A percentile compares a stretch with the other conserved stretches of the same genome.
These are phyloP conservation scores for Leucosporidium creatinivorum DNA, from an alignment of 768 basidiomycete genomes.

Conservation along the genomic window DNA sequence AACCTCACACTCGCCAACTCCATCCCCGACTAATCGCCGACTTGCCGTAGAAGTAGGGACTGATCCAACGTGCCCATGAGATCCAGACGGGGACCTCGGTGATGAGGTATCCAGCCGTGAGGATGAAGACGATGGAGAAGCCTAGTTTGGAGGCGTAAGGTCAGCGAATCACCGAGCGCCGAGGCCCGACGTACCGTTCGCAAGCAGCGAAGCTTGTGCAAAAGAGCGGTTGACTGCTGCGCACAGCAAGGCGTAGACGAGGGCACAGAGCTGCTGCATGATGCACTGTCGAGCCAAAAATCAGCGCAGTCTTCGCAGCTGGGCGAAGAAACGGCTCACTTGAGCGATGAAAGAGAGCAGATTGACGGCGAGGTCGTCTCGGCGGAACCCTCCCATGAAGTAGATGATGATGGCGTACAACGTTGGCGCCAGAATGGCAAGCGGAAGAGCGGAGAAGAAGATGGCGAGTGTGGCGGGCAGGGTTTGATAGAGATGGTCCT, in stretches of 20 bases:
- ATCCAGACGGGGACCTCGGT: slow-evolving; percentile 17
- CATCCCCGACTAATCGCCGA: too few relatives aligned
- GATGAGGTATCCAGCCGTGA: slow-evolving; percentile 36
- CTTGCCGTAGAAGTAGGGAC: slow-evolving; percentile 44
- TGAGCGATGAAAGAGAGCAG: slow-evolving; percentile 43
- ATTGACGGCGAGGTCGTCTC: slow-evolving; percentile 43
- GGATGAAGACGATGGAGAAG: slow-evolving; percentile 31
- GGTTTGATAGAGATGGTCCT: slow-evolving; percentile 40
- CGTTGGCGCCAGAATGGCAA: slow-evolving; percentile 41
- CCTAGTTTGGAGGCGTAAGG: background rate
- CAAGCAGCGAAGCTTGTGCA: slow-evolving; percentile 42
- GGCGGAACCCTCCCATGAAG: slow-evolving; percentile 39
- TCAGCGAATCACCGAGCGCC: too few relatives aligned
- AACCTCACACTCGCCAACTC: too few relatives aligned
- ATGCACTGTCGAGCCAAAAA: slow-evolving; percentile 16
- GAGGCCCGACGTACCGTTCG: slow-evolving; percentile 29
- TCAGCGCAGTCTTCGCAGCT: too few relatives aligned
- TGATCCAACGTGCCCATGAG: slow-evolving; percentile 44
- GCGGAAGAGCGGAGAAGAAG: slow-evolving; percentile 43
- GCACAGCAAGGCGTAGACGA: slow-evolving; percentile 39
- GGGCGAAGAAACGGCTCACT: slow-evolving; percentile 35
- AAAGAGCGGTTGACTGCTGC: slow-evolving; percentile 40
- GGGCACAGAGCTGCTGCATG: slow-evolving; percentile 27
- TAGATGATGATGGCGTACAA: slow-evolving; percentile 41
- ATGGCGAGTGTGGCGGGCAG: slow-evolving; percentile 45